phyloP scores from a whole-genome alignment of 2,329 filamentous ascomycete genomes.

The Pseudopithomyces maydicus region DNA sequence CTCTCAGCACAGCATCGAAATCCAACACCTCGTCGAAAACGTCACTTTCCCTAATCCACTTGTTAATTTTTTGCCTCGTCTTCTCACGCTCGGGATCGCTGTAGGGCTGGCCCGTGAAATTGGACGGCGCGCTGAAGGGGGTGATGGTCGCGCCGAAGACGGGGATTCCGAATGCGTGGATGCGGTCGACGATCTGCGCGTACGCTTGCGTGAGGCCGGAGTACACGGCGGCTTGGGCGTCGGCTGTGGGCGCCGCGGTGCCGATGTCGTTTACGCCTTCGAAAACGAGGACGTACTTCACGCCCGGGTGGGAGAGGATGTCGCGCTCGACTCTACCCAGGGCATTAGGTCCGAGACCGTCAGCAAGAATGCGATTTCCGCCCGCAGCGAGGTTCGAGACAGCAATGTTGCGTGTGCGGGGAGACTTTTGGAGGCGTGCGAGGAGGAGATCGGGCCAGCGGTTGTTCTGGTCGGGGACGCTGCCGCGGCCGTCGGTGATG shows the following conservation, averaged over 20 bases:
- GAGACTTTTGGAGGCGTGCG: slow-evolving; percentile 52
- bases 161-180: slow-evolving; percentile 60
- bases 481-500: slow-evolving; percentile 67
- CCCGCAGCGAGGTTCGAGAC: slow-evolving; percentile 69
- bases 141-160: slow-evolving; percentile 70
- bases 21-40: slow-evolving; percentile 66
- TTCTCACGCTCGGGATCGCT: slow-evolving; percentile 59
- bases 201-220: slow-evolving; percentile 62
- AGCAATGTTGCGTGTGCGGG: slow-evolving; percentile 53
- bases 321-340: slow-evolving; percentile 65
- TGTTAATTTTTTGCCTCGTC: slow-evolving; percentile 63
- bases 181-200: slow-evolving; percentile 60
- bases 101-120: slow-evolving; percentile 56
- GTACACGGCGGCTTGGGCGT: slow-evolving; percentile 54
- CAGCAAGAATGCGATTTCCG: slow-evolving; percentile 65
- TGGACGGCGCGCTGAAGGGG: slow-evolving; percentile 59
- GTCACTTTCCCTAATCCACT: slow-evolving; percentile 62
- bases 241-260: slow-evolving; percentile 49
- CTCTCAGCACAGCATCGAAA: slow-evolving; percentile 63
- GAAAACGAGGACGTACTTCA: slow-evolving; percentile 66
- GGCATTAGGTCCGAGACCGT: slow-evolving; percentile 65
- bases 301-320: slow-evolving; percentile 60
- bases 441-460: slow-evolving; percentile 37
- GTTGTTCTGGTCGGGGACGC: slow-evolving; percentile 63
- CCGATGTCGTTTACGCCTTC: slow-evolving; percentile 70